phyloP scores from a whole-genome alignment of 2,329 filamentous ascomycete genomes.

The Xylaria arbuscula region DNA sequence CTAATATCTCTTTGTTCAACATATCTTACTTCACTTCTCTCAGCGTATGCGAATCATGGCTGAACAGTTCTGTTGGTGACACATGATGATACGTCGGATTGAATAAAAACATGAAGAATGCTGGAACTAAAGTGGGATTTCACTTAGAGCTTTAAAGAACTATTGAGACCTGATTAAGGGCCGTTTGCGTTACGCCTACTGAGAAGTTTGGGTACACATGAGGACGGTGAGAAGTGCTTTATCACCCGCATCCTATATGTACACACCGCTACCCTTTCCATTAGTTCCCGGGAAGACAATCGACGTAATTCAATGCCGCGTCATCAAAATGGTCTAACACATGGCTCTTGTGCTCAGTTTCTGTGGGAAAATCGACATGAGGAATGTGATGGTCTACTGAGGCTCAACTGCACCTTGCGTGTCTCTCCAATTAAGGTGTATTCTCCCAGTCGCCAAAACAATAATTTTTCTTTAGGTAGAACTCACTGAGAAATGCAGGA shows the following conservation, averaged over 20 bases:
- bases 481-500: slow-evolving; percentile 7
- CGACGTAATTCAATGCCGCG: not conserved
- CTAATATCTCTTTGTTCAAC: slow-evolving; percentile 15
- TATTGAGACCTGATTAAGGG: too few relatives aligned
- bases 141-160: too few relatives aligned
- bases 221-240: slow-evolving; percentile 11
- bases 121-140: not conserved
- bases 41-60: not conserved
- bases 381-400: slow-evolving; percentile 3
- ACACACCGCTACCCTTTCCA: not conserved
- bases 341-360: not conserved
- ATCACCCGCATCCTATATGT: slow-evolving; percentile 2
- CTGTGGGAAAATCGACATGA: not conserved
- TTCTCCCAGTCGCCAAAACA: too few relatives aligned
- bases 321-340: not conserved
- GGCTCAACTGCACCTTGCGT: slow-evolving; percentile 20
- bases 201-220: not conserved
- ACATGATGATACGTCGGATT: not conserved
- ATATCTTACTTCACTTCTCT: not conserved
- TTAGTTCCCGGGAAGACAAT: not conserved
- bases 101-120: not conserved
- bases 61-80: not conserved
- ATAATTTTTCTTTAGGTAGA: not conserved
- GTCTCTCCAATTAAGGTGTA: not conserved
- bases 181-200: not conserved